Evolutionary conservation across 495 filamentous ascomycete genomes (phyloP), one percentile per base, ranked within the genome.

Genomic region (Xylaria acuta): DNA sequence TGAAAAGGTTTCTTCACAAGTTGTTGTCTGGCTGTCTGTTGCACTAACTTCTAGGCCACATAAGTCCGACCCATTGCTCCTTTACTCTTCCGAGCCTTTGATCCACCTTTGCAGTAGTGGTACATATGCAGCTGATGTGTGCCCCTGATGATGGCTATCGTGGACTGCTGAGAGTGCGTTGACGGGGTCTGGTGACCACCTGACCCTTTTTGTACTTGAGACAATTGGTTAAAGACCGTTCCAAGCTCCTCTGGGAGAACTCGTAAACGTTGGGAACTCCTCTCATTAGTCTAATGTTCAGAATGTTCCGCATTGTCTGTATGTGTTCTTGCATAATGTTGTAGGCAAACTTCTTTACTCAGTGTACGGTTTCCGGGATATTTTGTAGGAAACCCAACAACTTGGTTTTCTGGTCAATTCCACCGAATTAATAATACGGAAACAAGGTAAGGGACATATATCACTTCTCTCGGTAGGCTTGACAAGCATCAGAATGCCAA

Each of bases 301-400:
- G 36, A 62, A 69, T 69, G 67, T 69, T 70, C 22, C 58, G 68
- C 68, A 70, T 70, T 40, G 36, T 34, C 68, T 70, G 68, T 49
- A 63, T 51, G 68, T 36, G 34, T 51, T 51, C 40, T 34, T 70
- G 67, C 54, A 53, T 51, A 51, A 51, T 51, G 56, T 49, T 27
- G 58, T 20, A 32, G 40, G 38, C 30, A 36, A 49, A 30, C 38
- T 36, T 59, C 22, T 36, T 41, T 40, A 41, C 14, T 49, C 40
- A 56, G 7, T 11, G n/a, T n/a, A 51, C 25, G 4, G 43, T n/a
- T 43, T 45, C 40, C 45, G 41, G 8, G 20, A 47, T 64, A 3
- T 64, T 56, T 18, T 16, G 12, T 9, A 18, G 3, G 14, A 30
- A 56, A 32, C 53, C 53, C 53, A 56, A 16, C 27, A 56, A 56